Conservation (phyloP, 139 green algal genomes). For the Astrephomene gubernaculifera region DNA sequence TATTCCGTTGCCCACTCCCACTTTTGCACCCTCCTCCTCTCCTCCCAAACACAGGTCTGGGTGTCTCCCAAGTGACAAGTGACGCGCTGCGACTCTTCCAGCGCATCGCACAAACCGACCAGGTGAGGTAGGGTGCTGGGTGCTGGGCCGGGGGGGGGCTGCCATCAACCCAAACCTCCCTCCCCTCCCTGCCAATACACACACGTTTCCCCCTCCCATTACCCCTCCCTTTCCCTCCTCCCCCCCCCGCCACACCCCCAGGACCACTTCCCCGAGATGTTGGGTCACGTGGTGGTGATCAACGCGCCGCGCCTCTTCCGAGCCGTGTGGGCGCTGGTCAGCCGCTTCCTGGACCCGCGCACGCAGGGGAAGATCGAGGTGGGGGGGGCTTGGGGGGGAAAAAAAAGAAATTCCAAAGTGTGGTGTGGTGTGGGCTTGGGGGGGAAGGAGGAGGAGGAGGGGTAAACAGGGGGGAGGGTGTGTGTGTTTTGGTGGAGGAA, state of each 20-base stretch:
- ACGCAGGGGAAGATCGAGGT: slow-evolving; percentile 56
- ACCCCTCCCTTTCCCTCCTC: background rate
- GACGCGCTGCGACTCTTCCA: background rate
- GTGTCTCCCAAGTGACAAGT: background rate
- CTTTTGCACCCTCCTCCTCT: too few relatives aligned
- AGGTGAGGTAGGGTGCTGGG: background rate
- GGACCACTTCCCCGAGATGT: slow-evolving; percentile 57
- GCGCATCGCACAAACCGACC: background rate
- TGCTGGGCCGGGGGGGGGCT: background rate
- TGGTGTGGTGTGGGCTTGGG: too few relatives aligned
- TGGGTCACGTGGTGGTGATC: slow-evolving; percentile 58
- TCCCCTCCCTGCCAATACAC: too few relatives aligned
- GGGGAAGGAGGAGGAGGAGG: too few relatives aligned
- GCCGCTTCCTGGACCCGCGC: slow-evolving; percentile 44
- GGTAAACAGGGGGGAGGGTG: too few relatives aligned
- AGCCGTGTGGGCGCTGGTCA: slow-evolving; percentile 43
- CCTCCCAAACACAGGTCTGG: too few relatives aligned
- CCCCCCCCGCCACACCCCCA: background rate
- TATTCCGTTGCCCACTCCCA: too few relatives aligned
- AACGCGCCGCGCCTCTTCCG: slow-evolving; percentile 56
- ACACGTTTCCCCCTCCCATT: background rate
- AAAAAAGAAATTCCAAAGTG: too few relatives aligned
- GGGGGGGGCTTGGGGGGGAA: background rate
- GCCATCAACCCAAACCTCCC: too few relatives aligned
- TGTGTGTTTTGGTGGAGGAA: too few relatives aligned